Evolutionary conservation across 2,329 filamentous ascomycete genomes (phyloP).

Genomic region (Laburnicola sp.): DNA sequence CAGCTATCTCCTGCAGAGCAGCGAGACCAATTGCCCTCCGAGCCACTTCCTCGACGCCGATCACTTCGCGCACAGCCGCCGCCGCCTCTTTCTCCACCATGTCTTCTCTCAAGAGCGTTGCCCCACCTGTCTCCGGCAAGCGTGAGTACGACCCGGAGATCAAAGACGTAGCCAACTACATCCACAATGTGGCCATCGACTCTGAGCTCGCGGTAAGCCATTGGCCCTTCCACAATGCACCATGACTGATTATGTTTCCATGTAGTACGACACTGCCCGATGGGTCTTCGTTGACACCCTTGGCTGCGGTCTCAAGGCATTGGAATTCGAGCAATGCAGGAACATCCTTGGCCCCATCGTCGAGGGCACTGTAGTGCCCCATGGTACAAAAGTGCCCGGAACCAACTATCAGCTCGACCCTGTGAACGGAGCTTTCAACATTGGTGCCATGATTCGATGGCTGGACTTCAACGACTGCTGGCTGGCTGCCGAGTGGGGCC

Average conservation of each 20-base stretch:
- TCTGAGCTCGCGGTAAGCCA: conserved; percentile 86
- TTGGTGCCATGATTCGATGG: conserved; percentile 98
- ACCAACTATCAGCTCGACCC: conserved; percentile 94
- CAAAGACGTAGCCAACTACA: conserved; percentile 90
- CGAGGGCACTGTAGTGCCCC: conserved; percentile 85
- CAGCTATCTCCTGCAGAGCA: conserved; percentile 39
- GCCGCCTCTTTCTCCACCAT: conserved; percentile 44
- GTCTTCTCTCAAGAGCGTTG: conserved; percentile 41
- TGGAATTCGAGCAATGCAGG: conserved; percentile 93
- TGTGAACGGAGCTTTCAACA: conserved; percentile 96
- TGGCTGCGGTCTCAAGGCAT: conserved; percentile 92
- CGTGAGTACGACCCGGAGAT: conserved; percentile 85
- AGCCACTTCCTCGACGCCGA: conserved; percentile 26
- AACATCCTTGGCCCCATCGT: conserved; percentile 94
- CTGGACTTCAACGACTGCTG: conserved; percentile 99
- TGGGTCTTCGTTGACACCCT: conserved; percentile 97
- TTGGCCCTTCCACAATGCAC: not conserved
- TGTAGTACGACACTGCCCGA: conserved; percentile 88
- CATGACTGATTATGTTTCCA: conserved; percentile 19
- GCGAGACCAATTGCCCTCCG: conserved; percentile 43
- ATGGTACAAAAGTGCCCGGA: conserved; percentile 87
- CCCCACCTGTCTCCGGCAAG: conserved; percentile 35
- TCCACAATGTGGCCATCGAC: conserved; percentile 87
- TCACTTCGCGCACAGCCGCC: conserved; percentile 26
- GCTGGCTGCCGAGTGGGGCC: conserved; percentile 98